Percentiles rank a stretch among this genome's conserved stretches.
These are phyloP conservation scores for Knufia petricola DNA, from an alignment of 2,329 filamentous ascomycete species.

Conservation along the genomic window DNA sequence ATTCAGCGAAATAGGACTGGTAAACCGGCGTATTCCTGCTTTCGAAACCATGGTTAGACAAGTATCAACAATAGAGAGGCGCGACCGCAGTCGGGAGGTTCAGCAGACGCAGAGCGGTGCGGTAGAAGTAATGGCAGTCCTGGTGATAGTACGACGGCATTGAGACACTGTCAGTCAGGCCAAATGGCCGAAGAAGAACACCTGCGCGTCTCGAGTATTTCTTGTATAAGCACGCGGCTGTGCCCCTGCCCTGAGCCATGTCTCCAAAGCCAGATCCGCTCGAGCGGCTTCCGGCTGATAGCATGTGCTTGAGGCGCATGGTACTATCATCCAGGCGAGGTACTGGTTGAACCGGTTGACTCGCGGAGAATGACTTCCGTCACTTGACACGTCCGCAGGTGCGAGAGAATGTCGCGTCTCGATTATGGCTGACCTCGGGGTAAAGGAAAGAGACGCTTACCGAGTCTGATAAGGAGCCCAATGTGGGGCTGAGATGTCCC, in stretches of 20 bases:
- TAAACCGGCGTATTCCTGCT: constrained; percentile 58
- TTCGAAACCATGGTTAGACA: constrained; percentile 45
- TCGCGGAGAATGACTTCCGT: constrained; percentile 1
- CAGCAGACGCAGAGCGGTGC: constrained; percentile 75
- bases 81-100: constrained; percentile 72
- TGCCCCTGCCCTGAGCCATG: neutral
- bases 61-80: constrained; percentile 58
- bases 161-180: constrained; percentile 1
- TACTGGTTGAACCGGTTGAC: neutral
- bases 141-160: constrained; percentile 77
- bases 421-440: constrained; percentile 15
- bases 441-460: constrained; percentile 19
- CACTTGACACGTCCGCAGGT: neutral
- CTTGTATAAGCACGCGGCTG: neutral
- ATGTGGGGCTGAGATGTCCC: neutral
- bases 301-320: constrained; percentile 3
- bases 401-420: neutral
- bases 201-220: neutral
- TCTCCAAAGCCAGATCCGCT: neutral
- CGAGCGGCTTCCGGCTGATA: neutral
- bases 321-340: neutral
- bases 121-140: constrained; percentile 89
- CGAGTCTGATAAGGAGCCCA: neutral
- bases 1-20: constrained; percentile 61
- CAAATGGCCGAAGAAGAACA: neutral